Evolutionary conservation across 345 rosid genomes (phyloP), one percentile per base, ranked within the genome.

Genomic region (Euphorbia tirucalli): DNA sequence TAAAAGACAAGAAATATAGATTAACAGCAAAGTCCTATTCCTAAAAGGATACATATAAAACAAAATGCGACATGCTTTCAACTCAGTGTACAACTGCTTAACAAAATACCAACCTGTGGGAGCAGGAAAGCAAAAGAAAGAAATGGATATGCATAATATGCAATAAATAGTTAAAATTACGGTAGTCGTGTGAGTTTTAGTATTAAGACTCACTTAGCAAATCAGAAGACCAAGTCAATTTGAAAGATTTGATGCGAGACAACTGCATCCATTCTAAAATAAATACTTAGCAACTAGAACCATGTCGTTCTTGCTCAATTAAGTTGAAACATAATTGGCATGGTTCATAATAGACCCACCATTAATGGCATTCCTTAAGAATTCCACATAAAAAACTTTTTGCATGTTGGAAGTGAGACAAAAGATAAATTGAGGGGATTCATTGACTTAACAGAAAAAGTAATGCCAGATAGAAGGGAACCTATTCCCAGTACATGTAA

Each of bases 211-310:
- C 44, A 6, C 44, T 31, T 25, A 59, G 37, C 35, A 25, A 13
- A 25, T 27, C 43, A 71, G 27, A 27, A 21, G 41, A 28, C 31
- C 59, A 27, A 6, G 24, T 49, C 44, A 30, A 30, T 32, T 30
- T 28, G 19, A 52, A 32, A 66, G 25, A 48, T 24, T 21, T 2
- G n/a, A 21, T 6, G 11, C 30, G 19, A 15, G 28, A 44, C 54
- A 5, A 14, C 68, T 65, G 7, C 50, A 65, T 65, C 21, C 35
- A 65, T 65, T 25, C 54, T 28, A 65, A 18, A n/a, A n/a, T n/a
- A n/a, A n/a, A n/a, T n/a, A n/a, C n/a, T n/a, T n/a, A n/a, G 25
- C 25, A 5, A 50, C 37, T 27, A 68, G 44, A 68, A 52, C 24
- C 60, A 52, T 13, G 37, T 11, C 2, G 19, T 31, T 35, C 44